Evolutionary conservation across 225 moss, liverwort and hornwort species (phyloP).

Genomic region (Polytrichum formosum): DNA sequence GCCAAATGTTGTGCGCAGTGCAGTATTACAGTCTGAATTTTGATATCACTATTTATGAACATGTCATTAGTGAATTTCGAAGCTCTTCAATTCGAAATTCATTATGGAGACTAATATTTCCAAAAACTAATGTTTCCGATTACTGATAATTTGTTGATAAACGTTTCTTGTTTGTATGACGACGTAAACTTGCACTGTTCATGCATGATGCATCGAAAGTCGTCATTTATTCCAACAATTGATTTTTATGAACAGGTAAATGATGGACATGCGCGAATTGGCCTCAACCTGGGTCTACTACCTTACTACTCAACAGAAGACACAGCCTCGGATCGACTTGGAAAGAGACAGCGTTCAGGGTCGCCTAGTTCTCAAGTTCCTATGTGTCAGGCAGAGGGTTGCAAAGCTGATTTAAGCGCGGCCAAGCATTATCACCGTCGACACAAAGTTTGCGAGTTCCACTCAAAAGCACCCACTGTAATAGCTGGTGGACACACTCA

Average conservation of each 20-base stretch:
- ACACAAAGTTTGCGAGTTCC: slow-evolving; percentile 92
- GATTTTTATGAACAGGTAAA: slow-evolving; percentile 29
- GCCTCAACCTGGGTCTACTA: slow-evolving; percentile 89
- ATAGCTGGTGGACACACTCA: slow-evolving; percentile 72
- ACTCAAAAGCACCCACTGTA: slow-evolving; percentile 82
- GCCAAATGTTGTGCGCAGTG: too few species aligned
- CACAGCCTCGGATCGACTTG: slow-evolving; percentile 69
- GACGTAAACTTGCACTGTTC: too few species aligned
- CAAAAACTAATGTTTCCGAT: too few species aligned
- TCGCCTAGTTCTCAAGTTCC: slow-evolving; percentile 86
- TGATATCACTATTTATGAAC: too few species aligned
- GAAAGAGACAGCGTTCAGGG: slow-evolving; percentile 76
- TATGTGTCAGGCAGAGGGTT: slow-evolving; percentile 92
- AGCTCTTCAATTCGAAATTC: too few species aligned
- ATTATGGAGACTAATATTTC: too few species aligned
- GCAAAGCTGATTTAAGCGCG: slow-evolving; percentile 83
- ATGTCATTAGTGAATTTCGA: too few species aligned
- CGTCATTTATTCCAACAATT: too few species aligned
- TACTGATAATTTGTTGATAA: too few species aligned
- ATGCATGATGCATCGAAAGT: too few species aligned
- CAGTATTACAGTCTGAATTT: too few species aligned
- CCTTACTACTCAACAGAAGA: slow-evolving; percentile 92
- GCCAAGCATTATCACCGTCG: slow-evolving; percentile 95
- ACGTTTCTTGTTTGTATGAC: too few species aligned
- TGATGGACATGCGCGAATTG: slow-evolving; percentile 79